These are phyloP conservation scores for Hygrophila difformis DNA, from an alignment of 257 asterid species.

Conservation along the genomic window DNA sequence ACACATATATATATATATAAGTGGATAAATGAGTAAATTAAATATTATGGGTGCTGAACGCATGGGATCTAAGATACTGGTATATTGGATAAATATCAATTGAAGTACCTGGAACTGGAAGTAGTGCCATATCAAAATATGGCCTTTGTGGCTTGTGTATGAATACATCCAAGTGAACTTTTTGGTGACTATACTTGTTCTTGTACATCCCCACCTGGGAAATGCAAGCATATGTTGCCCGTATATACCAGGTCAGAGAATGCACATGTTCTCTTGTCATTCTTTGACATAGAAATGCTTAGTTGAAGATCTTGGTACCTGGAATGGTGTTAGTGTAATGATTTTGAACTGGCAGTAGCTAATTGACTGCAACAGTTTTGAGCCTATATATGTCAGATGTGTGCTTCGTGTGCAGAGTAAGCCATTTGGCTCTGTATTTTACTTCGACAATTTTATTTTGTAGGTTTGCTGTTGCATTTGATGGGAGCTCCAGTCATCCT, in stretches of 20 bases:
- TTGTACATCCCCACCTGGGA: constrained; percentile 12
- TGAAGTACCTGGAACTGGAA: not conserved
- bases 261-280: too few species aligned
- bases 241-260: not conserved
- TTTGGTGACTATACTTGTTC: constrained; percentile 5
- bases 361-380: constrained; percentile 1
- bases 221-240: not conserved
- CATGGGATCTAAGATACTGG: not conserved
- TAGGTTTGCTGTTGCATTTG: constrained; percentile 91
- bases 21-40: too few species aligned
- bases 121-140: too few species aligned
- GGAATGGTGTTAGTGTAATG: too few species aligned
- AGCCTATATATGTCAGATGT: constrained; percentile 12
- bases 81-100: constrained; percentile 1
- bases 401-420: constrained; percentile 7
- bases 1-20: too few species aligned
- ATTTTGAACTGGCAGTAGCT: too few species aligned
- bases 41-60: not conserved
- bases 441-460: constrained; percentile 15
- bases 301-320: too few species aligned
- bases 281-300: too few species aligned
- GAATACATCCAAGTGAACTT: too few species aligned
- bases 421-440: constrained; percentile 1
- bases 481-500: constrained; percentile 66
- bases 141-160: too few species aligned